Evolutionary conservation across 2,329 filamentous ascomycete species (phyloP).

Genomic region (Phyllosticta ampelicida): DNA sequence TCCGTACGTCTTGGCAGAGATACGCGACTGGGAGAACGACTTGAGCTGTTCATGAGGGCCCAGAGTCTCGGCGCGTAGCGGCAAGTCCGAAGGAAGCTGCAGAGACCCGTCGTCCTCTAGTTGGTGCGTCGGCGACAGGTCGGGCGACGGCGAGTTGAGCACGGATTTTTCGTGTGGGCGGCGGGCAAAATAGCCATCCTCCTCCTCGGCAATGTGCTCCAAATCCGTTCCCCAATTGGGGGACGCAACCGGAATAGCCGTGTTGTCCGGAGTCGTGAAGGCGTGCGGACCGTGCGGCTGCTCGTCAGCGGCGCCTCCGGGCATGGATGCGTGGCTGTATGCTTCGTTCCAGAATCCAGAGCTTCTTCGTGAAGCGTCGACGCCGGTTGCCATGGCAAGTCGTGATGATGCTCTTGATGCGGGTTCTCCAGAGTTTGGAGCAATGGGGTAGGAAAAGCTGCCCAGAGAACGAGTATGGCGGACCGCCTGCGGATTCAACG

Average conservation of each 20-base stretch:
- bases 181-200: constrained; percentile 15
- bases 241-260: constrained; percentile 28
- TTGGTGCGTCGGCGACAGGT: constrained; percentile 10
- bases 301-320: constrained; percentile 17
- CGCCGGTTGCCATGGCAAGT: constrained; percentile 12
- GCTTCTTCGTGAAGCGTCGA: constrained; percentile 14
- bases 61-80: constrained; percentile 2
- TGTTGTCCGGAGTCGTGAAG: constrained; percentile 33
- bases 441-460: constrained; percentile 45
- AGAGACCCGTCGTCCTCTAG: not conserved
- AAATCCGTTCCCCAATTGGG: constrained; percentile 31
- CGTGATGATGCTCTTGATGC: constrained; percentile 27
- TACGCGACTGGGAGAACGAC: constrained; percentile 7
- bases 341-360: constrained; percentile 25
- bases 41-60: constrained; percentile 9
- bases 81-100: constrained; percentile 1
- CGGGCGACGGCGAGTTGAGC: constrained; percentile 12
- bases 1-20: not conserved
- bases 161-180: constrained; percentile 17
- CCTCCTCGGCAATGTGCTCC: constrained; percentile 27
- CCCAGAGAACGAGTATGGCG: constrained; percentile 32
- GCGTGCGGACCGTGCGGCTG: constrained; percentile 27
- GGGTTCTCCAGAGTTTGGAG: not conserved
- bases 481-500: constrained; percentile 15
- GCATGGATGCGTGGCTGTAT: constrained; percentile 6